Base-by-base conservation (phyloP, 106 monocot genomes). In the Dendrobium catenatum region DNA sequence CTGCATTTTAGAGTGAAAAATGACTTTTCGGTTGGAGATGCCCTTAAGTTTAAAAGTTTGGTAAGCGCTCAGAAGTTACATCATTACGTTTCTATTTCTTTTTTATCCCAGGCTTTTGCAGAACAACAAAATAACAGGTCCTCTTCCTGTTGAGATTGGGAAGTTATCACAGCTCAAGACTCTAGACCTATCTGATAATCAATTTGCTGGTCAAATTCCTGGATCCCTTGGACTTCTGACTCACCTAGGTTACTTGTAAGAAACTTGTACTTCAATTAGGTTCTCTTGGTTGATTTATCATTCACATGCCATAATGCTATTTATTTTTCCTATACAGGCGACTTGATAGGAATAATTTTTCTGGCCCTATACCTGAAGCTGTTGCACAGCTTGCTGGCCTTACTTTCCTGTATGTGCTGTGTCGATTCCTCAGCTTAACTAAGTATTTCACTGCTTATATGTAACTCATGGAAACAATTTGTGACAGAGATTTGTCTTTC, bases 111-210 rank as follows among this genome's bases (percentile, higher is more conserved):
- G 97, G 90, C 83, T 95, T 46, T 83, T 98, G 77, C 92, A 94
- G 58, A 93, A 95, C 76, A 98, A 98, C 81, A 83, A 83, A 81
- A 82, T 98, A 88, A 85, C 83, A 42, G 94, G 98, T 47, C 78
- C 84, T 75, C 78, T 98, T 84, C 94, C 98, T 83, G 37, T 82
- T 47, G 91, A 94, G 81, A 86, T 98, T 48, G 98, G 94, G 68
- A 94, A 93, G 79, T 61, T 98, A 31, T 84, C 83, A 15, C 84
- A 88, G 54, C 91, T 95, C 3, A 88, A 87, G 56, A 91, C 93
- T 22, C 93, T 98, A 87, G 95, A 95, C 68, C 83, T 98, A 26
- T 95, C 98, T 49, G 85, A 86, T 77, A 95, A 98, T 77, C 92
- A 93, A 70, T 93, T 98, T 85, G 42, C 80, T 75, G 91, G 93